These are phyloP conservation scores for Amoebophrya sp. DNA, from an alignment of 169 alveolate genomes.

Conservation along the genomic window DNA sequence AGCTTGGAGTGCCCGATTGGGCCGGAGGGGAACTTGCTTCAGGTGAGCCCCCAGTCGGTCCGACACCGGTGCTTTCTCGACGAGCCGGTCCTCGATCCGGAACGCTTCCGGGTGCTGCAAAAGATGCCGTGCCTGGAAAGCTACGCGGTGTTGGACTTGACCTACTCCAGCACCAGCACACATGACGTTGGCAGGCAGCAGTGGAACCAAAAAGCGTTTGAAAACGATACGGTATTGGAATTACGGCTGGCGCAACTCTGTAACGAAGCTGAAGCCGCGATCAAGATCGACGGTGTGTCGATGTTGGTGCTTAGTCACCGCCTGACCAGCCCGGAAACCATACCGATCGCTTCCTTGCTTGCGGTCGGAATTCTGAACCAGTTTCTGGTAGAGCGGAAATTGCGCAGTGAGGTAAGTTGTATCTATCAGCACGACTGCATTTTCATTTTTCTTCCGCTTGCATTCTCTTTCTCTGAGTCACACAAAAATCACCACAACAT, in stretches of 20 bases:
- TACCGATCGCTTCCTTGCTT: conserved; percentile 31
- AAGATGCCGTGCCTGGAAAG: background rate
- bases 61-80: conserved; percentile 33
- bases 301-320: conserved; percentile 52
- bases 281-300: conserved; percentile 39
- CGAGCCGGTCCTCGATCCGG: conserved; percentile 11
- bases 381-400: conserved; percentile 1
- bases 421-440: no score
- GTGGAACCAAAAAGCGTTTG: conserved; percentile 15
- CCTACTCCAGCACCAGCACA: background rate
- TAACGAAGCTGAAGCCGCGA: conserved; percentile 1
- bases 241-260: conserved; percentile 12
- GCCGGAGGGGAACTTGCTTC: conserved; percentile 54
- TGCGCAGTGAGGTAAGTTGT: conserved; percentile 26
- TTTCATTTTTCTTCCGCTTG: no score
- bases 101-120: background rate
- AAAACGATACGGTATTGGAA: background rate
- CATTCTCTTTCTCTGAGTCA: no score
- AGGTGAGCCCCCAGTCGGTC: conserved; percentile 32
- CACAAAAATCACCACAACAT: no score
- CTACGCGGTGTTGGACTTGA: background rate
- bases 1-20: conserved; percentile 60
- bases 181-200: background rate
- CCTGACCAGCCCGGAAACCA: conserved; percentile 41
- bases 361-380: conserved; percentile 39